These are phyloP conservation scores for Carex scoparia DNA, from an alignment of 176 grass and related monocot species.

Conservation along the genomic window DNA sequence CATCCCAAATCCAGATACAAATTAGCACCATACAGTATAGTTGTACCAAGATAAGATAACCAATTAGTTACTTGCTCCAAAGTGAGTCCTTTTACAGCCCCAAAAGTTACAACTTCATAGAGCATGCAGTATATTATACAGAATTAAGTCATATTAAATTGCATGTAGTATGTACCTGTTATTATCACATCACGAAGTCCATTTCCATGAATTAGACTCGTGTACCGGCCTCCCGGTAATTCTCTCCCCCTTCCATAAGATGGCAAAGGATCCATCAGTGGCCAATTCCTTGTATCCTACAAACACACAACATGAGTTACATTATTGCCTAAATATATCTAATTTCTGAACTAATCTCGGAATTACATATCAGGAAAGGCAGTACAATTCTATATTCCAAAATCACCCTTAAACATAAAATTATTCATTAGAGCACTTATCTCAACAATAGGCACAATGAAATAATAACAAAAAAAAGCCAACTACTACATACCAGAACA, in stretches of 20 bases:
- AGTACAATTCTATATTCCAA: neutral
- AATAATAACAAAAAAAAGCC: neutral
- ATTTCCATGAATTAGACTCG: constrained; percentile 72
- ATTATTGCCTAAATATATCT: neutral
- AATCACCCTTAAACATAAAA: neutral
- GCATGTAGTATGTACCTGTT: constrained; percentile 39
- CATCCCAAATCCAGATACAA: neutral
- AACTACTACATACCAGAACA: neutral
- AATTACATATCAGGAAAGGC: neutral
- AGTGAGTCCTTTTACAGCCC: neutral
- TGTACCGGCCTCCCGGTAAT: constrained; percentile 53
- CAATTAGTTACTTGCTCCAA: neutral
- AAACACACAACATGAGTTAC: neutral
- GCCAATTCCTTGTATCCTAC: constrained; percentile 64
- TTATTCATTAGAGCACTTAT: neutral
- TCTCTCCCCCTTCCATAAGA: constrained; percentile 80
- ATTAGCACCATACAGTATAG: constrained; percentile 10
- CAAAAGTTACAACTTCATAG: neutral
- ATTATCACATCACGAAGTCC: constrained; percentile 79
- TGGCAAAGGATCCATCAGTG: constrained; percentile 70
- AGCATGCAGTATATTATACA: neutral
- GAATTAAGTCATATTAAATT: neutral
- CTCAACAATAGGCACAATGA: neutral
- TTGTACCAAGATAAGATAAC: constrained; percentile 10
- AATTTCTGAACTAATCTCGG: neutral